Evolutionary conservation across 2,329 filamentous ascomycete genomes (phyloP), one percentile per base, ranked within the genome.

Genomic region (Colletotrichum cuscutae): DNA sequence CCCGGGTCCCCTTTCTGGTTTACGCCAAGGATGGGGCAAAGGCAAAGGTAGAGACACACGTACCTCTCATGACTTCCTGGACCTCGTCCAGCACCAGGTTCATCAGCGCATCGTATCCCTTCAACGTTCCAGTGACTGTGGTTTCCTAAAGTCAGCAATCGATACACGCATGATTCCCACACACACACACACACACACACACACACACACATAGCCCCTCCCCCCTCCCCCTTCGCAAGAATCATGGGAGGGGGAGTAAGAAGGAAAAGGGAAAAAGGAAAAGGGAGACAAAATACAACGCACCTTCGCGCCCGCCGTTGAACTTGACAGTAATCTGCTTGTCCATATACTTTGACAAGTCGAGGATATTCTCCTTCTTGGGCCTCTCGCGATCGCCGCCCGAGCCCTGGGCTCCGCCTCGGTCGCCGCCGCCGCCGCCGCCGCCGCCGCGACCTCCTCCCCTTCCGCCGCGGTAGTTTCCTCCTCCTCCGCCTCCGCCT

Each of bases 291-390:
- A 9, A 12, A 12, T 2, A 32, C 66, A 35, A 63, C 88, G 74
- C 81, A 97, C 95, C 94, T 87, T 98, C 95, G 73, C 96, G 87
- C 1, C 97, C 97, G 54, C 97, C 97, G 80, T 95, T 98, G 83
- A 99, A 98, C 85, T 98, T 98, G 81, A 99, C 95, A 11, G 90
- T 93, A 77, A 99, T 95, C 80, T 93, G 89, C 89, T 98, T 97
- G 84, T 99, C 95, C 93, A 98, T 95, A 84, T 98, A 99, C 86
- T 98, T 98, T 81, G 89, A 91, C 79, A 99, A 84, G 81, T 99
- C 96, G 66, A 99, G 90, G 79, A 99, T 99, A 82, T 98, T 98
- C 85, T 99, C 97, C 88, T 98, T 98, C 91, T 98, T 98, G 74
- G 95, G 94, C 78, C 92, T 90, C 84, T 97, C 94, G 77, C 89